phyloP scores from a whole-genome alignment of 2,329 filamentous ascomycete species.

The Aspergillus ochraceus region DNA sequence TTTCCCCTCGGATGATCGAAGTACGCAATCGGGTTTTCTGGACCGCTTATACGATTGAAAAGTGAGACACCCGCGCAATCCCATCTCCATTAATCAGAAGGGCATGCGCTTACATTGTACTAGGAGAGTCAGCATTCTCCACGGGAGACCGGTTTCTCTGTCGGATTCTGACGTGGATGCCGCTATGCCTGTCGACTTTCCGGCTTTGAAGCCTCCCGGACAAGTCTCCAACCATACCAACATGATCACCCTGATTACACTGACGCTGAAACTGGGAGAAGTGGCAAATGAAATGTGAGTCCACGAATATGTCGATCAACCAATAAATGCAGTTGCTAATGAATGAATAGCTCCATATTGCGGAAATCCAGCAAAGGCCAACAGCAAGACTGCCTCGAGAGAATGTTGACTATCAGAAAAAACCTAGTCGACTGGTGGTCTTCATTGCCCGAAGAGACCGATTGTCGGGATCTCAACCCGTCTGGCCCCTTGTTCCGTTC shows the following conservation, averaged over 20 bases:
- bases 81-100: not conserved
- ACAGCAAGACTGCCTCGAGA: slow-evolving; percentile 42
- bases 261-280: slow-evolving; percentile 43
- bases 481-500: slow-evolving; percentile 46
- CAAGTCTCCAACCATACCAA: slow-evolving; percentile 48
- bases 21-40: slow-evolving; percentile 58
- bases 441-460: slow-evolving; percentile 37
- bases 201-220: slow-evolving; percentile 43
- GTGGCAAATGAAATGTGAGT: slow-evolving; percentile 43
- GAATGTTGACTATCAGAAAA: slow-evolving; percentile 40
- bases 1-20: slow-evolving; percentile 52
- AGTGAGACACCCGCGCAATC: slow-evolving; percentile 35
- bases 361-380: slow-evolving; percentile 41
- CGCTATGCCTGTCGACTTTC: slow-evolving; percentile 51
- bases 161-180: slow-evolving; percentile 55
- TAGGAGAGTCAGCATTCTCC: slow-evolving; percentile 57
- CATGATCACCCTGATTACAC: slow-evolving; percentile 49
- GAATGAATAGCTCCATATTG: slow-evolving; percentile 36
- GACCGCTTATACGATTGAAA: slow-evolving; percentile 59
- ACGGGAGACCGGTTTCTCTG: slow-evolving; percentile 57
- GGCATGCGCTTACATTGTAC: slow-evolving; percentile 8
- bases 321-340: slow-evolving; percentile 16
- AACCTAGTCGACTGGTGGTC: slow-evolving; percentile 46
- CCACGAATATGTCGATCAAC: not conserved
- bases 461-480: slow-evolving; percentile 44